Evolutionary conservation across 2,329 filamentous ascomycete genomes (phyloP).

Genomic region (Trichophyton simii): DNA sequence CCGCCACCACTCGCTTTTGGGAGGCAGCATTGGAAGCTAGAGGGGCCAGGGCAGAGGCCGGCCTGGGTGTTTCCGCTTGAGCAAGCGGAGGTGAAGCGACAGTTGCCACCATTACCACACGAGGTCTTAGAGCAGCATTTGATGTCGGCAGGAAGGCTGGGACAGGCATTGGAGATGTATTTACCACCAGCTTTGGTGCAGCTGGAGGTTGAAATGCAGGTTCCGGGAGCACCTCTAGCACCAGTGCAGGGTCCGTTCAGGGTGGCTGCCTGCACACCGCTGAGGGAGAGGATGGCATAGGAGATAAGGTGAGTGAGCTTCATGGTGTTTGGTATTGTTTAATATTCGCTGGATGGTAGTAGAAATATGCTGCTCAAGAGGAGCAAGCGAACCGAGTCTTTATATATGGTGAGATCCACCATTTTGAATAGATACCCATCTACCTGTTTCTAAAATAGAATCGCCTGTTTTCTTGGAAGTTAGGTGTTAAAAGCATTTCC

Average conservation of each 20-base stretch:
- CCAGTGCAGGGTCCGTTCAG: conserved; percentile 3
- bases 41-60: not conserved
- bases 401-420: not conserved
- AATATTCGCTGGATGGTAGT: not conserved
- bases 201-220: conserved; percentile 4
- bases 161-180: not conserved
- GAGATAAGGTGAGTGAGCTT: not conserved
- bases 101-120: conserved; percentile 1
- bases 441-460: not conserved
- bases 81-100: not conserved
- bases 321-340: not conserved
- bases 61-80: not conserved
- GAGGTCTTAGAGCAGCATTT: conserved; percentile 2
- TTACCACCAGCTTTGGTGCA: conserved; percentile 2
- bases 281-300: not conserved
- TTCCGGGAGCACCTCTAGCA: not conserved
- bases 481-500: not conserved
- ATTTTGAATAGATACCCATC: not conserved
- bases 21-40: not conserved
- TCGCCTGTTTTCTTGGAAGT: not conserved
- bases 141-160: not conserved
- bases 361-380: not conserved
- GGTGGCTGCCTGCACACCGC: not conserved
- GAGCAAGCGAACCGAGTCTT: not conserved
- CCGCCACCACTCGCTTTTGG: not conserved